phyloP scores from a whole-genome alignment of 2,329 filamentous ascomycete species.

The Penicillium corylophilum region DNA sequence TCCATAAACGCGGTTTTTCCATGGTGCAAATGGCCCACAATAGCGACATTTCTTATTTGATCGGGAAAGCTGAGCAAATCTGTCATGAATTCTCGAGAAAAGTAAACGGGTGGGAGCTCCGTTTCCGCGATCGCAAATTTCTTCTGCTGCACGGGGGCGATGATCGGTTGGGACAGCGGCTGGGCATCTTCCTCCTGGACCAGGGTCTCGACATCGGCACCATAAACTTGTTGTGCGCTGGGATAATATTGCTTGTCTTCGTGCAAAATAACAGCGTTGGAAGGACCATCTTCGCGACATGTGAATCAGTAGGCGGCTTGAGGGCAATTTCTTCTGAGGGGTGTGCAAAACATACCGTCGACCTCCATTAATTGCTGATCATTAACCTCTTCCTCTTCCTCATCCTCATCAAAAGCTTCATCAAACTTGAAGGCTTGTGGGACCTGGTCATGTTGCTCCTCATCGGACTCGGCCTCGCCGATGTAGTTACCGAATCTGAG shows the following conservation, averaged over 20 bases:
- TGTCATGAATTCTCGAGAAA: constrained; percentile 87
- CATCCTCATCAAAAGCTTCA: constrained; percentile 64
- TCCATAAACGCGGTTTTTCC: constrained; percentile 98
- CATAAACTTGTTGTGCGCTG: constrained; percentile 94
- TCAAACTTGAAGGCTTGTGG: constrained; percentile 78
- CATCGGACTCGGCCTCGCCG: constrained; percentile 88
- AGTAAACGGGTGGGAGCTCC: constrained; percentile 84
- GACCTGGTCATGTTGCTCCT: constrained; percentile 72
- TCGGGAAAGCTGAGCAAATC: constrained; percentile 96
- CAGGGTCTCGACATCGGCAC: constrained; percentile 87
- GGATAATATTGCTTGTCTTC: constrained; percentile 99
- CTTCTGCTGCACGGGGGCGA: constrained; percentile 88
- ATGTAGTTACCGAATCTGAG: constrained; percentile 95
- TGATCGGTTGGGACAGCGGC: constrained; percentile 85
- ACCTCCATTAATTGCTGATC: constrained; percentile 92
- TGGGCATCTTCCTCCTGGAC: constrained; percentile 98
- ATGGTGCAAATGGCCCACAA: constrained; percentile 92
- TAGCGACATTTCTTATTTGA: constrained; percentile 86
- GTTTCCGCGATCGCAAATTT: constrained; percentile 94
- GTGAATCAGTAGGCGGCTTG: constrained; percentile 24
- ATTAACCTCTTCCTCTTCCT: constrained; percentile 59
- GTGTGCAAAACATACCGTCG: constrained; percentile 59
- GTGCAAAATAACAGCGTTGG: constrained; percentile 95
- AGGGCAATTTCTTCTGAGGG: background rate
- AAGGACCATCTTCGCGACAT: constrained; percentile 70